Base-by-base conservation (phyloP, 1,139 yeast genomes). In the Saccharomycopsis crataegensis region DNA sequence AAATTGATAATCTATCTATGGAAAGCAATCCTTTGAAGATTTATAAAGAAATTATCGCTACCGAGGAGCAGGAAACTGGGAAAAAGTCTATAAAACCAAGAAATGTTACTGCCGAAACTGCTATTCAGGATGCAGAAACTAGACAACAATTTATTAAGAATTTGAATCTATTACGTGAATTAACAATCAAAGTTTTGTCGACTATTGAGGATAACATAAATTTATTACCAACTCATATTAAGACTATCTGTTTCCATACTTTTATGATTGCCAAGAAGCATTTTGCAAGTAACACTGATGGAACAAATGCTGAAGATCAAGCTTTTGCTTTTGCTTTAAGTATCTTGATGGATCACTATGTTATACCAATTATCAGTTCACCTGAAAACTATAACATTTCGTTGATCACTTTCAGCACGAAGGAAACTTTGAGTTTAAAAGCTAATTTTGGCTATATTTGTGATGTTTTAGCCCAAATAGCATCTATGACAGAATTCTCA, bases 1-100 rank as follows among this genome's bases (percentile, higher is more conserved):
- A 80, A 16, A 72, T 78, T 55, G 83, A 80, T 32, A 82, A 78
- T 46, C 63, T 79, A 9, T 81, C 80, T 57, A 79, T 89, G 62
- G 97, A 91, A 64, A 82, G 93, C 56, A 88, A 91, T 64, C 98
- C 99, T 1, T 67, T 79, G 7, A 69, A 72, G n/a, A 81, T 86
- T 41, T 82, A 83, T 64, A 69, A 72, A 33, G 65, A 66, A 2
- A 59, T 81, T 22, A 70, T 78, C 14, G 74, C 74, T 32, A 72
- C 68, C 49, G 86, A 81, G 53, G 74, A 77, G 59, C 69, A 72
- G 54, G 61, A 65, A 16, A 66, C 72, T 6, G 75, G 75, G 1
- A 65, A 62, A 58, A 62, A 58, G 62, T 79, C 59, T 67, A 73
- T 59, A 75, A 78, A 62, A 59, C 63, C 33, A 73, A 74, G 74